A percentile compares a stretch with the other conserved stretches of the same genome.
These are phyloP conservation scores for Fusarium decemcellulare DNA, from an alignment of 2,329 filamentous ascomycete species.

Conservation along the genomic window DNA sequence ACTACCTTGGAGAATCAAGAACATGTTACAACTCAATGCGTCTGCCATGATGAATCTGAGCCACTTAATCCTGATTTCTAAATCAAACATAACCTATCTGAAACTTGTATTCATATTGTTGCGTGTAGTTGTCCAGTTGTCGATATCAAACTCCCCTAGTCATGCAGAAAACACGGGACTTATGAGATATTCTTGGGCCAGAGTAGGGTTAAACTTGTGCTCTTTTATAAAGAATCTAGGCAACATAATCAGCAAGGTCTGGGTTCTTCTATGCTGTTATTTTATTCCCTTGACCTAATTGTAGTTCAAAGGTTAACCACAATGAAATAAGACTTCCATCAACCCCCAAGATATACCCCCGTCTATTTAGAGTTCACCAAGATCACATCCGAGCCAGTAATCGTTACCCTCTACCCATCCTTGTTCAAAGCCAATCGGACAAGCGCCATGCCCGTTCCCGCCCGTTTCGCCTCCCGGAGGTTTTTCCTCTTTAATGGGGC, in stretches of 20 bases:
- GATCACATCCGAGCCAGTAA: neutral
- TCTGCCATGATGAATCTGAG: neutral
- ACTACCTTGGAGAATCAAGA: constrained; percentile 25
- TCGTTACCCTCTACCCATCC: neutral
- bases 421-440: neutral
- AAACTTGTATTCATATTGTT: neutral
- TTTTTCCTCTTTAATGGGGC: neutral
- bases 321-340: too few species aligned
- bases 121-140: neutral
- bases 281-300: too few species aligned
- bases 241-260: too few species aligned
- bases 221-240: too few species aligned
- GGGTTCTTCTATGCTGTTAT: too few species aligned
- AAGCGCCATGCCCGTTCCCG: neutral
- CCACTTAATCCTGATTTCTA: neutral
- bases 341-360: too few species aligned
- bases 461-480: neutral
- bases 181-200: too few species aligned
- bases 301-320: too few species aligned
- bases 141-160: neutral
- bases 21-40: constrained; percentile 11
- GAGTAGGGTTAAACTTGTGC: too few species aligned
- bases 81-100: neutral
- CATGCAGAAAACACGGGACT: too few species aligned
- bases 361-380: too few species aligned